Evolutionary conservation across 2,329 filamentous ascomycete species (phyloP), one percentile per base, ranked within the genome.

Genomic region (Beauveria sp.): DNA sequence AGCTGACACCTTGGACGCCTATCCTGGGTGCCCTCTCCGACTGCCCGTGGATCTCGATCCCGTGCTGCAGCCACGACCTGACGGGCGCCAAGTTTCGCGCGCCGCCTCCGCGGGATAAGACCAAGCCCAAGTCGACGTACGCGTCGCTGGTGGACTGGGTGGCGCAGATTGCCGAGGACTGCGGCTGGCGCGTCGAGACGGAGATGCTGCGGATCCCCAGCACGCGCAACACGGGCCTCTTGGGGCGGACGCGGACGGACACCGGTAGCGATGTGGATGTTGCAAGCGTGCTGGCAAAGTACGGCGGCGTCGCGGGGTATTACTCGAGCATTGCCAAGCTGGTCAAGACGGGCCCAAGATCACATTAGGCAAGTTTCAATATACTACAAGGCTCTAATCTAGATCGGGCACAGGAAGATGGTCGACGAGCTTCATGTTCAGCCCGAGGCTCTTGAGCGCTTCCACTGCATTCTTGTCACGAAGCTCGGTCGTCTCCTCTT

Each of bases 1-100:
- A 99, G 75, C 82, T 99, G 16, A 99, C 95, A 0, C 86, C 91
- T 0, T 99, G 95, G 95, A 98, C 95, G 0, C 95, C 95, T 0
- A 82, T 98, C 20, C 83, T 99, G 46, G 93, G 91, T 1, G 84
- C 85, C 7, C 77, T 91, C 1, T 92, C 88, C 0, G 76, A 83
- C 2, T 89, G 88, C 12, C 89, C 92, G 0, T 99, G 97, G 73
- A 85, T 99, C 64, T 89, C 90, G 67, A 96, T 99, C 50, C 95
- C 95, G 1, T 99, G 95, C 77, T 99, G 95, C 77, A 96, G 91
- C 66, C 92, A 98, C 76, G 83, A 89, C 63, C 84, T 99, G 2
- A 85, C 87, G 0, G 95, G 95, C 1, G 83, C 84, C 26, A 80
- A 76, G 63, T 95, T 88, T 71, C 86, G 95, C 20, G 88, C 90